A percentile compares a stretch with the other conserved stretches of the same genome.
Evolutionary conservation across 345 rosid genomes (phyloP).

Genomic region (Eucalyptus viminalis): DNA sequence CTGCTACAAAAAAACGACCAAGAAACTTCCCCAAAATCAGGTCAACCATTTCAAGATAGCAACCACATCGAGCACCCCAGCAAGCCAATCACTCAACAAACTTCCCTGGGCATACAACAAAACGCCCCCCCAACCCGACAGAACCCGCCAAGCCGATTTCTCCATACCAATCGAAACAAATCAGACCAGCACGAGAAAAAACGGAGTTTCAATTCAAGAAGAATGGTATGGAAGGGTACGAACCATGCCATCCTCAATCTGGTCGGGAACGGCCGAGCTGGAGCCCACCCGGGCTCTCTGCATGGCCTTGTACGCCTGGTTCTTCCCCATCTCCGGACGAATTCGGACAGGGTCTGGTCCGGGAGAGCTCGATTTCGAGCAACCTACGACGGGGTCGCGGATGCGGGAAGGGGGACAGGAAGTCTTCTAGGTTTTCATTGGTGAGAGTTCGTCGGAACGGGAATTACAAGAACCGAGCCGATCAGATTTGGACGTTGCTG

Average conservation of each 20-base stretch:
- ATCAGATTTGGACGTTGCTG: background rate
- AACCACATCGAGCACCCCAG: background rate
- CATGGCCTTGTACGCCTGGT: constrained; percentile 99
- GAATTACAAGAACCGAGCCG: background rate
- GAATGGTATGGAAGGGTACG: constrained; percentile 67
- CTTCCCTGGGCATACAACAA: background rate
- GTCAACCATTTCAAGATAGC: background rate
- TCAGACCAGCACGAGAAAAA: background rate
- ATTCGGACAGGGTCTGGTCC: background rate
- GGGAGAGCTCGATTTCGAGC: background rate
- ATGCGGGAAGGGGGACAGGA: background rate
- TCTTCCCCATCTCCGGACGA: constrained; percentile 64
- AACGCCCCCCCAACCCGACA: background rate
- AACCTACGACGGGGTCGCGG: background rate
- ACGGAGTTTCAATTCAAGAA: background rate
- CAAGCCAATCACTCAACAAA: background rate
- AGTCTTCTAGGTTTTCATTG: background rate
- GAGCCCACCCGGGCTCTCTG: constrained; percentile 90
- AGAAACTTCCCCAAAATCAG: background rate
- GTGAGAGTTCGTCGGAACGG: background rate
- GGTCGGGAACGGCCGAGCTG: constrained; percentile 74
- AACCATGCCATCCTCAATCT: constrained; percentile 99
- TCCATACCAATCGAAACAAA: background rate
- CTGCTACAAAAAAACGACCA: background rate
- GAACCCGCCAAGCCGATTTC: background rate